Percentiles rank a stretch among this genome's conserved stretches.
These are phyloP conservation scores for Phytophthora multivora DNA, from an alignment of 352 stramenopile species.

Conservation along the genomic window DNA sequence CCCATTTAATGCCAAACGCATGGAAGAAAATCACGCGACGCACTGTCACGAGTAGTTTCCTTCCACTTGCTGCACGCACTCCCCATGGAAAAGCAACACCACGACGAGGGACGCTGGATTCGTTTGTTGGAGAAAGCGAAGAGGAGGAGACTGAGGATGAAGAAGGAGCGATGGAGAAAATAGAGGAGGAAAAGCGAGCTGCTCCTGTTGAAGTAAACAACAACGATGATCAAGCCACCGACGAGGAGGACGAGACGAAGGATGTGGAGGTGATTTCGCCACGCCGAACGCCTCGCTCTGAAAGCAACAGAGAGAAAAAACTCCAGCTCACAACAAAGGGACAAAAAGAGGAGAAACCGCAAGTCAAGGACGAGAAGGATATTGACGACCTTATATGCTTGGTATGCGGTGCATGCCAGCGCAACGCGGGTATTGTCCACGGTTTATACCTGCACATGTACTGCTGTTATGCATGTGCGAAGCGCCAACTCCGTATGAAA, in stretches of 20 bases:
- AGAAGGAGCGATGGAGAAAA: slow-evolving; percentile 41
- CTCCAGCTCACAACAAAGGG: slow-evolving; percentile 7
- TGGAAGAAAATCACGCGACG: slow-evolving; percentile 64
- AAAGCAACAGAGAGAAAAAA: slow-evolving; percentile 38
- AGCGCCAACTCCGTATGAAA: slow-evolving; percentile 59
- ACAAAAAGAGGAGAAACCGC: slow-evolving; percentile 5
- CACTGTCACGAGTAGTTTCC: slow-evolving; percentile 55
- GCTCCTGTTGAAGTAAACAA: slow-evolving; percentile 6
- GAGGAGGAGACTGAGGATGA: slow-evolving; percentile 54
- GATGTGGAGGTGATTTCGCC: slow-evolving; percentile 17
- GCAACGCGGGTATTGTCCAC: slow-evolving; percentile 71
- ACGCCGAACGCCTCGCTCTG: slow-evolving; percentile 9
- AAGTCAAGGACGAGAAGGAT: slow-evolving; percentile 35
- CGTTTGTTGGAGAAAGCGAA: slow-evolving; percentile 66
- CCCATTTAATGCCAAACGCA: slow-evolving; percentile 53
- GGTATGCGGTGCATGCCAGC: slow-evolving; percentile 60
- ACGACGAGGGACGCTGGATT: slow-evolving; percentile 61
- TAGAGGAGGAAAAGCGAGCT: slow-evolving; percentile 22
- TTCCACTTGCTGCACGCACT: slow-evolving; percentile 32
- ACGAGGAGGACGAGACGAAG: slow-evolving; percentile 29
- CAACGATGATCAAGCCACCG: slow-evolving; percentile 28
- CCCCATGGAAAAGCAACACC: slow-evolving; percentile 8
- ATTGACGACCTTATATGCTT: slow-evolving; percentile 74
- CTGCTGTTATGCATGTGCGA: slow-evolving; percentile 80
- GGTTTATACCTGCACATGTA: slow-evolving; percentile 86